phyloP scores from a whole-genome alignment of 2,329 filamentous ascomycete genomes.

The Zymoseptoria passerinii region DNA sequence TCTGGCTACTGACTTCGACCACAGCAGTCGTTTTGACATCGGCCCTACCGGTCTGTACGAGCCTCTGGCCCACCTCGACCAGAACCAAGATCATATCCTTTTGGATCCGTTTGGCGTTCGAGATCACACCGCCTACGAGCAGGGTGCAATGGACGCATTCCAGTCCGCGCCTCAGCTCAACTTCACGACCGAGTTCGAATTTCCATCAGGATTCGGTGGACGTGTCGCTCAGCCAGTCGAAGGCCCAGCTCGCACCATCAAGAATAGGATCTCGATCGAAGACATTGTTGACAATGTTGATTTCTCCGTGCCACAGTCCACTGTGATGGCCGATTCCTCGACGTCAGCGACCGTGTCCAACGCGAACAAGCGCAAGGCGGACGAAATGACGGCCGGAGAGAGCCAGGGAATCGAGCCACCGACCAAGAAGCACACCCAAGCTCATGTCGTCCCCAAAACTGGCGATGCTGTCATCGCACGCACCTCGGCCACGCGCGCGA shows the following conservation, averaged over 20 bases:
- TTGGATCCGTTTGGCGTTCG: not conserved
- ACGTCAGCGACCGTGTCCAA: not conserved
- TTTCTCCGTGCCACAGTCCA: not conserved
- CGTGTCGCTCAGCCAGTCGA: not conserved
- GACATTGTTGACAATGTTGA: conserved; percentile 1
- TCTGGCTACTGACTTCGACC: conserved; percentile 15
- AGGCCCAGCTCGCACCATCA: conserved; percentile 2
- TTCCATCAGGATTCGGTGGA: not conserved
- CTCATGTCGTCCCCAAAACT: conserved; percentile 1
- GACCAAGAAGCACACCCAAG: conserved; percentile 9
- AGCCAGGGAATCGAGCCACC: conserved; percentile 2
- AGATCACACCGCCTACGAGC: not conserved
- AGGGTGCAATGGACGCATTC: not conserved
- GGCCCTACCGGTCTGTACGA: conserved; percentile 1
- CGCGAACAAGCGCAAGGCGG: conserved; percentile 22
- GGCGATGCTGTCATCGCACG: not conserved
- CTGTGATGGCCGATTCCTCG: not conserved
- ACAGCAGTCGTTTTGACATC: conserved; percentile 20
- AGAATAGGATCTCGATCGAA: conserved; percentile 4
- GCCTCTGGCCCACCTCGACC: not conserved
- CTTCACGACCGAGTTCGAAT: not conserved
- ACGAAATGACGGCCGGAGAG: conserved; percentile 11
- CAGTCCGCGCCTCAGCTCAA: not conserved
- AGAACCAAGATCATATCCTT: not conserved
- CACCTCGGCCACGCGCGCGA: not conserved